These are phyloP conservation scores for Sporothrix euskadiensis DNA, from an alignment of 2,329 filamentous ascomycete genomes.

Conservation along the genomic window DNA sequence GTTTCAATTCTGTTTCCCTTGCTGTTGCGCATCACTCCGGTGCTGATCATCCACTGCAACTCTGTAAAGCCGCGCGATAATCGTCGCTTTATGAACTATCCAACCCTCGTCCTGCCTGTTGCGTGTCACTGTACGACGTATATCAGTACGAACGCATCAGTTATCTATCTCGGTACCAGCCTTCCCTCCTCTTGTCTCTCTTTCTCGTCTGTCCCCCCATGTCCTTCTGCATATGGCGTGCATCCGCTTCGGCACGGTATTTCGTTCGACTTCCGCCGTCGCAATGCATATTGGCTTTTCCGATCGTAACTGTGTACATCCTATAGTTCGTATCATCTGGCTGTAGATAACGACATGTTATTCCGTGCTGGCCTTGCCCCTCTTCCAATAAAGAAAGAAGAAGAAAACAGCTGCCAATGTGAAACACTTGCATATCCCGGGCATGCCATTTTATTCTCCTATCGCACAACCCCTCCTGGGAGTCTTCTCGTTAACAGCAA, in stretches of 20 bases:
- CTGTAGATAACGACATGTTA: constrained; percentile 6
- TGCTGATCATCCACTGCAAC: not conserved
- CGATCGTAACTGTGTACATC: not conserved
- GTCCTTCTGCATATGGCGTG: not conserved
- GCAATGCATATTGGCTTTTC: not conserved
- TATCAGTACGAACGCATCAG: not conserved
- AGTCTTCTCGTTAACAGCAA: not conserved
- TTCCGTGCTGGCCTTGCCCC: not conserved
- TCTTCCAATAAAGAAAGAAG: not conserved
- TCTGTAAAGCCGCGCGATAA: constrained; percentile 3
- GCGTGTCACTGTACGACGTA: not conserved
- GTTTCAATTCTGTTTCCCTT: constrained; percentile 9
- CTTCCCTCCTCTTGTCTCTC: not conserved
- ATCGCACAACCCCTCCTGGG: constrained; percentile 1
- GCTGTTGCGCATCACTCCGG: not conserved
- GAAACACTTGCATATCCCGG: constrained; percentile 6
- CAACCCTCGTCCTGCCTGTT: not conserved
- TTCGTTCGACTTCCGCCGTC: not conserved
- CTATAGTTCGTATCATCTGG: not conserved
- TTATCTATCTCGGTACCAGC: not conserved
- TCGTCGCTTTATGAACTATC: not conserved
- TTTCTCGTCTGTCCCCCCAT: not conserved
- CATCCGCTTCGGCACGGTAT: constrained; percentile 11
- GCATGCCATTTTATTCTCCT: constrained; percentile 19
- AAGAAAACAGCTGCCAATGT: not conserved